A percentile compares a stretch with the other conserved stretches of the same genome.
Evolutionary conservation across 257 asterid genomes (phyloP).

Genomic region (Ophiorrhiza pumila): DNA sequence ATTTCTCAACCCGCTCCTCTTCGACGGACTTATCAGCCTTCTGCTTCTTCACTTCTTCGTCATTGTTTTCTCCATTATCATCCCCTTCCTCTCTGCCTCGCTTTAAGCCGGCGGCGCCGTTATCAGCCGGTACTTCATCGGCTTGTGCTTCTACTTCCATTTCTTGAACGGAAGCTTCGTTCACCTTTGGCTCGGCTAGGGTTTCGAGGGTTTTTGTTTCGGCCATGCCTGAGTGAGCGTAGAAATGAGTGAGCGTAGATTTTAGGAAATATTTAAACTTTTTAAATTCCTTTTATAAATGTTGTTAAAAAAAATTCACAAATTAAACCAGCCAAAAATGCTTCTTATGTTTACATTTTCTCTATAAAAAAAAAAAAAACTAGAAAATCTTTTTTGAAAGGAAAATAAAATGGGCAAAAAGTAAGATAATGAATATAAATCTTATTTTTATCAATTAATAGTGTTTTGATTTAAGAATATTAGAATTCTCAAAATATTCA

Average conservation of each 20-base stretch:
- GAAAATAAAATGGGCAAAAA: too few relatives aligned
- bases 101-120: slow-evolving; percentile 36
- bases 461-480: too few relatives aligned
- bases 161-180: slow-evolving; percentile 10
- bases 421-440: too few relatives aligned
- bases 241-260: background rate
- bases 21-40: slow-evolving; percentile 37
- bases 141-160: slow-evolving; percentile 36
- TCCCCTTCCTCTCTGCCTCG: slow-evolving; percentile 54
- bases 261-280: too few relatives aligned
- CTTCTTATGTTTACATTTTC: too few relatives aligned
- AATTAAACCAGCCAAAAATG: too few relatives aligned
- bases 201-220: slow-evolving; percentile 22
- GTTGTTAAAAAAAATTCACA: too few relatives aligned
- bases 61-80: slow-evolving; percentile 32
- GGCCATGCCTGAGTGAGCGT: slow-evolving; percentile 16
- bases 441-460: too few relatives aligned
- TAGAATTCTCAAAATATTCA: too few relatives aligned
- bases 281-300: too few relatives aligned
- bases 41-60: slow-evolving; percentile 37
- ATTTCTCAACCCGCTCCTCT: slow-evolving; percentile 17
- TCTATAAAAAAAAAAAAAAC: too few relatives aligned
- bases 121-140: slow-evolving; percentile 5
- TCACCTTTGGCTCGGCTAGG: slow-evolving; percentile 9
- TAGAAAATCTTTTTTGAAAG: too few relatives aligned